Evolutionary conservation across 495 filamentous ascomycete genomes (phyloP).

Genomic region (Bathelium albidoporum): DNA sequence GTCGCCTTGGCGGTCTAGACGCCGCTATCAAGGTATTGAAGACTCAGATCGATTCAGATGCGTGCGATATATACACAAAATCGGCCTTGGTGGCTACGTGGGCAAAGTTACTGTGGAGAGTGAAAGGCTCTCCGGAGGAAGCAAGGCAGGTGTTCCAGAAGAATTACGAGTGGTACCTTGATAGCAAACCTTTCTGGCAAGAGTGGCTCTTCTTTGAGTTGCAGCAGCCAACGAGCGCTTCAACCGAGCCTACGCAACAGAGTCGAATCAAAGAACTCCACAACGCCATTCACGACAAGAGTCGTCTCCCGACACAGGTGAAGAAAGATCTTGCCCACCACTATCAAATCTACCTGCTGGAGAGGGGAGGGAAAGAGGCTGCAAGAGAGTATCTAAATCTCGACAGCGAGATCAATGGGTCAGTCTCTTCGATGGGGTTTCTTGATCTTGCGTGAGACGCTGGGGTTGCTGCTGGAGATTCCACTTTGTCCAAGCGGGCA

Average conservation of each 20-base stretch:
- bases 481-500: background rate
- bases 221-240: constrained; percentile 62
- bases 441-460: background rate
- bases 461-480: background rate
- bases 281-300: constrained; percentile 65
- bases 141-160: constrained; percentile 76
- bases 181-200: constrained; percentile 85
- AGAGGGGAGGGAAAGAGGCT: constrained; percentile 69
- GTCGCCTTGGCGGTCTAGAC: constrained; percentile 74
- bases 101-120: constrained; percentile 83
- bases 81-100: constrained; percentile 81
- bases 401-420: constrained; percentile 77
- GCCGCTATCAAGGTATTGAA: constrained; percentile 82
- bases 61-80: constrained; percentile 69
- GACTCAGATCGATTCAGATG: constrained; percentile 59
- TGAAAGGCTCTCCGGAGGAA: constrained; percentile 74
- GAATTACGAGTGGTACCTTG: constrained; percentile 75
- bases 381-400: constrained; percentile 79
- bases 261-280: constrained; percentile 71
- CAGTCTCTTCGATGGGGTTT: background rate
- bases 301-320: constrained; percentile 51
- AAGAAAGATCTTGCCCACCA: constrained; percentile 68
- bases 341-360: constrained; percentile 78
- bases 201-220: constrained; percentile 85
- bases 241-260: constrained; percentile 53